Conservation (phyloP, 169 alveolate species). For the Theileria parva region DNA sequence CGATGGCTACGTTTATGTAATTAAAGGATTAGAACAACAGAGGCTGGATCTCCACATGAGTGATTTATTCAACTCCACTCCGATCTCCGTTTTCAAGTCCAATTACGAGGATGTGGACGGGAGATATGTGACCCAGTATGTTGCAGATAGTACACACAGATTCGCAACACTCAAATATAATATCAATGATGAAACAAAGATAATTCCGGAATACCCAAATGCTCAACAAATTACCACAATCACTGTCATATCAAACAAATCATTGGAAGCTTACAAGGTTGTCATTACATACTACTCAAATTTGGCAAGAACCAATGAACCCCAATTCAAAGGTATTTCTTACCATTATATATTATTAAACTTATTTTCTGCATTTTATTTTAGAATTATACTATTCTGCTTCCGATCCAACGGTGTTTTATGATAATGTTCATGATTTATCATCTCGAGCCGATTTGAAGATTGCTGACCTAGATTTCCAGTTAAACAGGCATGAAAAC, state of each 20-base stretch:
- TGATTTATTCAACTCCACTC: not conserved
- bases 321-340: not conserved
- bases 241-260: not conserved
- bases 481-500: not conserved
- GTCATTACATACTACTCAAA: not conserved
- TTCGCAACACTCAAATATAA: not conserved
- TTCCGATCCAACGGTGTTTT: not conserved
- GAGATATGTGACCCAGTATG: slow-evolving; percentile 4
- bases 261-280: not conserved
- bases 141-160: not conserved
- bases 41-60: not conserved
- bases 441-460: not conserved
- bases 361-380: no score
- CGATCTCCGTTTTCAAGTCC: not conserved
- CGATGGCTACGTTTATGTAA: not conserved
- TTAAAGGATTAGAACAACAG: not conserved
- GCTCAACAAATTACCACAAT: not conserved
- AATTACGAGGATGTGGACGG: slow-evolving; percentile 2
- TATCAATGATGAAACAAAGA: not conserved
- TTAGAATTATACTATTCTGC: not conserved
- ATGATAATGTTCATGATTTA: not conserved
- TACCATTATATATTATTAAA: not conserved
- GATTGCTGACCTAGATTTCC: not conserved
- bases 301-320: not conserved
- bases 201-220: not conserved